Percentiles rank a stretch among this genome's conserved stretches.
Conservation (phyloP, 192 early-diverging fungal genomes). For the Oehlia diaphana region DNA sequence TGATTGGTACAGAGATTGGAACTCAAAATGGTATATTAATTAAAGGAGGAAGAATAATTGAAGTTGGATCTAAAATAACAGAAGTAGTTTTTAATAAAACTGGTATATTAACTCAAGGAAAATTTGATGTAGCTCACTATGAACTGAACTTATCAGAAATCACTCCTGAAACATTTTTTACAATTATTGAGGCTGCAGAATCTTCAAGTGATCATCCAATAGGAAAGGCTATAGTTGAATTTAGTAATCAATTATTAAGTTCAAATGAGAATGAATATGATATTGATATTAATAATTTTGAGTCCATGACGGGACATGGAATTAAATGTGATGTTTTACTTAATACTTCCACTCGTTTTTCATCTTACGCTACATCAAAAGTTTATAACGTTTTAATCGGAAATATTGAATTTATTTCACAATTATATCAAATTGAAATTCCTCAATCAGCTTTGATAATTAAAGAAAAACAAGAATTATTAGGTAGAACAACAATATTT, state of each 20-base stretch:
- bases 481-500: conserved; percentile 78
- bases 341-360: neutral
- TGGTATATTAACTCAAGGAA: conserved; percentile 86
- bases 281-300: conserved; percentile 57
- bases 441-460: conserved; percentile 39
- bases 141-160: conserved; percentile 36
- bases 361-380: neutral
- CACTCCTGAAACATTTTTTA: conserved; percentile 51
- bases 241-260: conserved; percentile 49
- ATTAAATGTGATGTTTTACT: conserved; percentile 58
- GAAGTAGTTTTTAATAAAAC: conserved; percentile 98
- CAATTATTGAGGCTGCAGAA: conserved; percentile 78
- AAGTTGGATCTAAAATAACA: conserved; percentile 74
- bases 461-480: conserved; percentile 54
- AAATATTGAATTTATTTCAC: conserved; percentile 63
- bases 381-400: conserved; percentile 67
- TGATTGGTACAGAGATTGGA: conserved; percentile 96
- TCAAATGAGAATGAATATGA: conserved; percentile 30
- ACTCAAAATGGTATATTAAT: conserved; percentile 94
- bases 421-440: conserved; percentile 44
- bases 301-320: conserved; percentile 70
- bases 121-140: conserved; percentile 59
- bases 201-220: conserved; percentile 88
- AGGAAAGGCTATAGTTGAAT: conserved; percentile 65
- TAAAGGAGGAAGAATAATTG: conserved; percentile 88